Conservation (phyloP, 305 asterid species). For the Solanum hybrid region DNA sequence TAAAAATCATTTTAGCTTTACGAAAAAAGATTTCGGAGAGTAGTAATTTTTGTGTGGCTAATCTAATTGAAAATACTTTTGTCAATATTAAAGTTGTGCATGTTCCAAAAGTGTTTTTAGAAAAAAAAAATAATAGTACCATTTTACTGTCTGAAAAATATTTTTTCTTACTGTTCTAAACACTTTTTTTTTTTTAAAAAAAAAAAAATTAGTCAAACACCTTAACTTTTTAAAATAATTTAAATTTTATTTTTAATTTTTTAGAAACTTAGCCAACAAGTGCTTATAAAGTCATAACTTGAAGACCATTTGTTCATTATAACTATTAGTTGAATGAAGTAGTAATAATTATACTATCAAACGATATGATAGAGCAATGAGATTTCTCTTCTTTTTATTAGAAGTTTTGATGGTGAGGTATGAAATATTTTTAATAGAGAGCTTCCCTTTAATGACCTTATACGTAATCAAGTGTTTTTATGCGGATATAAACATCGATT, state of each 20-base stretch:
- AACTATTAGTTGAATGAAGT: not conserved
- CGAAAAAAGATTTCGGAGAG: not conserved
- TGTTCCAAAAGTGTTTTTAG: not conserved
- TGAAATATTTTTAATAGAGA: too few species aligned
- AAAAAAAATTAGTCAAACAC: not conserved
- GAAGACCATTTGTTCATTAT: not conserved
- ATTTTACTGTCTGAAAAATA: not conserved
- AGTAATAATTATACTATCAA: not conserved
- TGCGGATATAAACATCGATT: not conserved
- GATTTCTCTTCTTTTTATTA: not conserved
- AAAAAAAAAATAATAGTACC: not conserved
- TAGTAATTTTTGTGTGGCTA: not conserved
- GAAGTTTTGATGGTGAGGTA: rapidly evolving
- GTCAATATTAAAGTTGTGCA: not conserved
- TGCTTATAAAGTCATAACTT: not conserved
- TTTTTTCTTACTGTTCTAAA: not conserved
- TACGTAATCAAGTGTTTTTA: not conserved
- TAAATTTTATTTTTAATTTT: not conserved
- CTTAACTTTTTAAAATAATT: not conserved
- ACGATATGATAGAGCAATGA: not conserved
- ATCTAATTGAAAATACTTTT: not conserved
- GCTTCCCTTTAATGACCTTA: not conserved
- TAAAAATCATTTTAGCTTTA: not conserved
- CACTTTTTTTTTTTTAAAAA: not conserved
- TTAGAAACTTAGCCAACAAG: not conserved